Evolutionary conservation across 1,139 yeast species (phyloP).

Genomic region (Pichia sp.): DNA sequence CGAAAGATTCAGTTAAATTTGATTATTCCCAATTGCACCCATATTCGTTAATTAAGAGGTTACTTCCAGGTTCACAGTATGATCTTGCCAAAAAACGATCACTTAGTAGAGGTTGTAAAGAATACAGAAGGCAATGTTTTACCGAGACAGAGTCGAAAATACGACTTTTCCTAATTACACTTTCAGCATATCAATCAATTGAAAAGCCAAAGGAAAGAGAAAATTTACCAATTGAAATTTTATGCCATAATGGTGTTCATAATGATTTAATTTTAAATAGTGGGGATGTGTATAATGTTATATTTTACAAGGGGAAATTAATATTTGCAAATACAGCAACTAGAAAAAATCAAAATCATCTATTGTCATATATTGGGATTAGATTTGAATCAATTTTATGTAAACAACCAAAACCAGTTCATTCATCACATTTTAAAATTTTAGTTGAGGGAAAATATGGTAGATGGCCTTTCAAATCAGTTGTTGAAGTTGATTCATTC

Average conservation of each 20-base stretch:
- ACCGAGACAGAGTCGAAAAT: constrained; percentile 8
- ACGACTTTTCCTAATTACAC: constrained; percentile 5
- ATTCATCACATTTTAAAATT: constrained; percentile 16
- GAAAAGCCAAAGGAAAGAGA: neutral
- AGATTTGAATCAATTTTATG: constrained; percentile 16
- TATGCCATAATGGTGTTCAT: constrained; percentile 18
- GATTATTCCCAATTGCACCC: neutral
- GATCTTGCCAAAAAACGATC: neutral
- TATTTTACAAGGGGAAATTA: constrained; percentile 13
- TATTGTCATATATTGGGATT: constrained; percentile 14
- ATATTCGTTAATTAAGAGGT: neutral
- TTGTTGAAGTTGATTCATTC: constrained; percentile 15
- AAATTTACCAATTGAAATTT: constrained; percentile 6
- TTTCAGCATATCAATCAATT: constrained; percentile 12
- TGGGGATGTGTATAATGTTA: constrained; percentile 13
- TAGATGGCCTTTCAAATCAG: constrained; percentile 10
- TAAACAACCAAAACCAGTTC: constrained; percentile 1
- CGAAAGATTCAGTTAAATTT: neutral
- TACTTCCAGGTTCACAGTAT: constrained; percentile 1
- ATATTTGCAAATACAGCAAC: constrained; percentile 15
- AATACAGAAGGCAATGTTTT: neutral
- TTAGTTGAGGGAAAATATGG: constrained; percentile 13
- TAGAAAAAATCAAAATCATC: constrained; percentile 8
- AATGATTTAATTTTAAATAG: constrained; percentile 11
- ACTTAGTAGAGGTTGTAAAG: neutral